Base-by-base conservation (phyloP, 208 protist species). In the Porcisia hertigi region DNA sequence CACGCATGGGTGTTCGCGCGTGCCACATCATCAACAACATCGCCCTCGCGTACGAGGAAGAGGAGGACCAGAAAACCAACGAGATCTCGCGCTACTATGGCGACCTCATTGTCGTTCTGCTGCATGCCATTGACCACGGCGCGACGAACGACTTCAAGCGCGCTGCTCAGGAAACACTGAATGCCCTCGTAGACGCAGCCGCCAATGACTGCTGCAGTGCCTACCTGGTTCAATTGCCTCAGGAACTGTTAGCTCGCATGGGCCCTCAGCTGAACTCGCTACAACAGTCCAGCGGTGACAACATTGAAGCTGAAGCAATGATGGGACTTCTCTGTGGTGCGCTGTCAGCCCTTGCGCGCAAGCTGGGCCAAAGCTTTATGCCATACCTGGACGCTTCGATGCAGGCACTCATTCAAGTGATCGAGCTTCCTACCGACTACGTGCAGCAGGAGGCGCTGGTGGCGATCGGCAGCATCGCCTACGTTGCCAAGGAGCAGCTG, bases 11-110 rank as follows among this genome's bases (percentile, higher is more conserved):
- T n/a, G 63, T 80, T 55, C 95, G 98, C 30, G 92, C 88, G 36
- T 99, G 97, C 85, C 97, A 94, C 86, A 97, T 98, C 60, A 82
- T 99, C 25, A 89, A 98, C 67, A 98, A 98, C 82, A 88, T 99
- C 59, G 93, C 94, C 18, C 89, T 98, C 47, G 83, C 89, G 52
- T 97, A 92, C 77, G 87, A 97, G 66, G 84, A 92, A n/a, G 88
- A 89, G 25, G 86, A 94, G 47, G 84, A 92, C 23, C 69, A 77
- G 78, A 63, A 79, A 12, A 95, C 85, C 1, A 97, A 97, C 83
- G 86, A 92, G 66, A 82, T 99, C 12, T 98, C 94, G 6, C 76
- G 80, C 62, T 98, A 96, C 78, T 98, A 97, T 77, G 76, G 75
- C 34, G 87, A 92, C 73, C 73, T 96, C 25, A 76, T 94, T 57